These are phyloP conservation scores for Candida adriatica DNA, from an alignment of 805 yeast species.

Conservation along the genomic window DNA sequence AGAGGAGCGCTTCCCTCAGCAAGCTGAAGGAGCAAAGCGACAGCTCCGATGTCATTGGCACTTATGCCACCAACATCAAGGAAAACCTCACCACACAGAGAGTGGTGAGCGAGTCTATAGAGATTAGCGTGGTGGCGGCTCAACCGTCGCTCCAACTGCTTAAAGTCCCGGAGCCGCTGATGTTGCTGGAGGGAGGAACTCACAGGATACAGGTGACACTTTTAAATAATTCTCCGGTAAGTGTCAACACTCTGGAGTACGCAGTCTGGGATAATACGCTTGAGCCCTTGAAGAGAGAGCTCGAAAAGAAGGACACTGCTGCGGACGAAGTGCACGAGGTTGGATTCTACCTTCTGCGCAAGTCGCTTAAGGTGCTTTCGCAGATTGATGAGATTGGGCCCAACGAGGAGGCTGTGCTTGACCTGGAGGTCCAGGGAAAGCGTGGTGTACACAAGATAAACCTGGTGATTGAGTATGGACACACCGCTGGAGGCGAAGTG, in stretches of 20 bases:
- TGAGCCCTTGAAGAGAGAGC: slow-evolving; percentile 51
- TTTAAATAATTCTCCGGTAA: slow-evolving; percentile 50
- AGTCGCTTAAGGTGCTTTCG: slow-evolving; percentile 42
- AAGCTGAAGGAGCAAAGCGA: slow-evolving; percentile 21
- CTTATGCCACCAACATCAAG: slow-evolving; percentile 12
- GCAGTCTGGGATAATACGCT: slow-evolving; percentile 68
- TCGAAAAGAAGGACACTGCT: slow-evolving; percentile 40
- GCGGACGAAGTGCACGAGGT: slow-evolving; percentile 66
- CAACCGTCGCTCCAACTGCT: slow-evolving; percentile 59
- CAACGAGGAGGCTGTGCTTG: slow-evolving; percentile 36
- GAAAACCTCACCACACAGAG: slow-evolving; percentile 12
- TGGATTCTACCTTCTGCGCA: slow-evolving; percentile 59
- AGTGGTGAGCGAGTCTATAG: slow-evolving; percentile 24
- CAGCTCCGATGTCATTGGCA: slow-evolving; percentile 2
- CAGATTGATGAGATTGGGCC: slow-evolving; percentile 25
- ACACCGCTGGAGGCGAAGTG: slow-evolving; percentile 26
- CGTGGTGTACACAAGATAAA: slow-evolving; percentile 64
- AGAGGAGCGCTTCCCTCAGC: slow-evolving; percentile 19
- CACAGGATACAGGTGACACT: slow-evolving; percentile 42
- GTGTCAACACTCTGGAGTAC: slow-evolving; percentile 51
- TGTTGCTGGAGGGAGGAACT: slow-evolving; percentile 76
- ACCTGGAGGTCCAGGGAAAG: slow-evolving; percentile 61
- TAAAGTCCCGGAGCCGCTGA: slow-evolving; percentile 45
- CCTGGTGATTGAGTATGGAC: slow-evolving; percentile 59
- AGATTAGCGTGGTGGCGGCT: slow-evolving; percentile 29